A percentile compares a stretch with the other conserved stretches of the same genome.
Evolutionary conservation across 2,329 filamentous ascomycete species (phyloP).

Genomic region (Ceratocystis papillata): DNA sequence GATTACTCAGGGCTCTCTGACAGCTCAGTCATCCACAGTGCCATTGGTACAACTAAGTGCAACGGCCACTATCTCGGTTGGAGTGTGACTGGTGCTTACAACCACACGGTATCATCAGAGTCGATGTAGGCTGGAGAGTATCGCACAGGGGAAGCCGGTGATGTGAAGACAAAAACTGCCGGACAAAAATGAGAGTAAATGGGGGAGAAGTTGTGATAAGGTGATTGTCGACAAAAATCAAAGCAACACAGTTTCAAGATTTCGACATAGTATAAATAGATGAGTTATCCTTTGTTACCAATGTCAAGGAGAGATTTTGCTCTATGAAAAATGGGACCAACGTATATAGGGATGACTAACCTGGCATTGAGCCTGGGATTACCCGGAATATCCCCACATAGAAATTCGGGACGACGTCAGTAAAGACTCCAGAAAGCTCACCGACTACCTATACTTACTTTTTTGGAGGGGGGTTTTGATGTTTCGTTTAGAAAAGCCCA

Average conservation of each 20-base stretch:
- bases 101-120: background rate
- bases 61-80: slow-evolving; percentile 12
- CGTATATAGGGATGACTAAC: background rate
- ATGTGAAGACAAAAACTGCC: background rate
- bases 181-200: background rate
- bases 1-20: background rate
- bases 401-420: slow-evolving; percentile 4
- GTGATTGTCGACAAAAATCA: background rate
- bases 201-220: background rate
- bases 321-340: background rate
- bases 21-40: background rate
- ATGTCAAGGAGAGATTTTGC: too few relatives aligned
- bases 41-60: slow-evolving; percentile 8
- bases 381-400: background rate
- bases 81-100: slow-evolving; percentile 19
- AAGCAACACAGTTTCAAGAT: background rate
- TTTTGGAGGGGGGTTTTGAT: background rate
- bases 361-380: background rate
- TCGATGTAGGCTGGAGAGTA: background rate
- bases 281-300: background rate
- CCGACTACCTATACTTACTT: background rate
- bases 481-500: background rate
- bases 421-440: background rate
- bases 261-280: slow-evolving; percentile 5
- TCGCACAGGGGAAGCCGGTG: background rate